Evolutionary conservation across 306 rosid species (phyloP).

Genomic region (Inga oerstediana): DNA sequence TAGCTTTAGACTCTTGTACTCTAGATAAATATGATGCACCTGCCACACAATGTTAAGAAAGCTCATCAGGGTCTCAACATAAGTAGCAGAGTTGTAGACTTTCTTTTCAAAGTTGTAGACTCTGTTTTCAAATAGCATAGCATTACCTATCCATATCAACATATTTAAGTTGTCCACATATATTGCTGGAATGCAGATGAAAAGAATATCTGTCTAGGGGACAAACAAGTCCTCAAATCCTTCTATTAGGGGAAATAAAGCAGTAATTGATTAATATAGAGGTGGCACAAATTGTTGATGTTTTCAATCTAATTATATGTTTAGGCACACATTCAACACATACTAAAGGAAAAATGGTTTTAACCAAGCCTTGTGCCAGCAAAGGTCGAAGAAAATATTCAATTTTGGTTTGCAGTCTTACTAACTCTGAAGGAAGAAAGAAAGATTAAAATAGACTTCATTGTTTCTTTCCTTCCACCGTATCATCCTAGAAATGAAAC

Average conservation of each 20-base stretch:
- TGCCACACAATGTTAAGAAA: slow-evolving; percentile 36
- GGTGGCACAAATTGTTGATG: background rate
- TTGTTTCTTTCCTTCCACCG: background rate
- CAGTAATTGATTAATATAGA: background rate
- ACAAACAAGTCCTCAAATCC: background rate
- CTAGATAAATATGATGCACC: slow-evolving; percentile 90
- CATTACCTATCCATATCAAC: slow-evolving; percentile 7
- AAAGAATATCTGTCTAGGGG: background rate
- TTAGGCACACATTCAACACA: background rate
- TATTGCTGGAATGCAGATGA: slow-evolving; percentile 1
- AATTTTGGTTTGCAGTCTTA: slow-evolving; percentile 7
- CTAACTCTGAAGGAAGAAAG: slow-evolving; percentile 14
- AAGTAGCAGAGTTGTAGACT: slow-evolving; percentile 11
- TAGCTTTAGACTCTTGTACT: slow-evolving; percentile 73
- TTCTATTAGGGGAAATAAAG: background rate
- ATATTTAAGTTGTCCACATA: background rate
- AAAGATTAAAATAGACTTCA: slow-evolving; percentile 5
- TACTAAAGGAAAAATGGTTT: background rate
- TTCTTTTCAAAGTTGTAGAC: slow-evolving; percentile 4
- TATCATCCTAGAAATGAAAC: background rate
- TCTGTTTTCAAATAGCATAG: slow-evolving; percentile 14
- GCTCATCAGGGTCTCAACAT: slow-evolving; percentile 16
- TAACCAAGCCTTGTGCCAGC: background rate
- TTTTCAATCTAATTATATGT: background rate
- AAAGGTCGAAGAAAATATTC: slow-evolving; percentile 1